Evolutionary conservation across 2,329 filamentous ascomycete species (phyloP), one percentile per base, ranked within the genome.

Genomic region (Talaromyces verruculosus): DNA sequence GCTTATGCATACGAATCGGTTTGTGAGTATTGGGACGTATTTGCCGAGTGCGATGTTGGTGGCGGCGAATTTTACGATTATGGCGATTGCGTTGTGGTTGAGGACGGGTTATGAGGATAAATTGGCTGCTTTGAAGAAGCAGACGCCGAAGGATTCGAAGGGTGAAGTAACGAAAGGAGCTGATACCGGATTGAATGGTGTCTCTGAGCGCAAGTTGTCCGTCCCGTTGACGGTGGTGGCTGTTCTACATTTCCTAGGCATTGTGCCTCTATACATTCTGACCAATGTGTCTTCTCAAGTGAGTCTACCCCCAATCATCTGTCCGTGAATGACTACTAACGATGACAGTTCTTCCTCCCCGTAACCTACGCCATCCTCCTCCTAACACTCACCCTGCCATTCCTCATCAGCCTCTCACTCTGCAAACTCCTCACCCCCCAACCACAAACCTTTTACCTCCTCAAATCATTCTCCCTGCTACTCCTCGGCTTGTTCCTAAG

Each of bases 21-120:
- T 99, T 75, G 95, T 98, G 71, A 98, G 93, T 79, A 99, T 99
- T 69, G 95, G 95, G 17, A 99, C 94, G 1, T 99, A 99, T 75
- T 84, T 99, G 3, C 95, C 95, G 0, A 96, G 92, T 71, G 95
- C 95, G n/a, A 99, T 99, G 95, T 81, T 98, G 61, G 85, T 99
- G 65, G 95, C 95, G 1, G 91, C 89, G 51, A 97, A 93, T 77
- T 98, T 98, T 74, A 97, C 91, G 35, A 94, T 99, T 75, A 96
- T 94, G 83, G 92, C 94, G 5, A 94, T 98, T 71, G 89, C 89
- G 17, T 83, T 97, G n/a, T 99, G 95, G 95, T 85, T 97, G 17
- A 89, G 91, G 77, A 97, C 92, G 72, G 94, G 94, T 1, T 85
- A 85, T 72, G 77, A 76, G 37, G 73, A 69, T 57, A 69, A 61